These are phyloP conservation scores for Linnemannia hyalina DNA, from an alignment of 192 early-diverging fungal species.

Conservation along the genomic window DNA sequence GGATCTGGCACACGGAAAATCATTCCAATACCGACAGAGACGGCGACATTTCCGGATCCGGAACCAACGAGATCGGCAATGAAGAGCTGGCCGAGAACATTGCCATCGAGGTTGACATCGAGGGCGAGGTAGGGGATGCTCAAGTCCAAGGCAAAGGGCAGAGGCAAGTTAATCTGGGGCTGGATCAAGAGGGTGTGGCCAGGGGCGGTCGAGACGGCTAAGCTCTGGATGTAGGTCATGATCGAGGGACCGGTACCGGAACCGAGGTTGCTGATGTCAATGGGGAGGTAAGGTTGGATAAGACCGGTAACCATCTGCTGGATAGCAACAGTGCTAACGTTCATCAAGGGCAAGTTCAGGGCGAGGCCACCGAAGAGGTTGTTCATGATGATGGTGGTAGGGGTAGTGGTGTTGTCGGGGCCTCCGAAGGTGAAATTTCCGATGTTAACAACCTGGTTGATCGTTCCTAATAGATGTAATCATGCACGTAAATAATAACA, in stretches of 20 bases:
- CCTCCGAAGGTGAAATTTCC: slow-evolving; percentile 50
- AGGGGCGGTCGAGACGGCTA: slow-evolving; percentile 48
- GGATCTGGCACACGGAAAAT: slow-evolving; percentile 42
- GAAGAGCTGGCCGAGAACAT: slow-evolving; percentile 36
- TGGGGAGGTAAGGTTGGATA: slow-evolving; percentile 36
- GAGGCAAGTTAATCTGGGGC: slow-evolving; percentile 36
- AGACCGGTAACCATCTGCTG: slow-evolving; percentile 27
- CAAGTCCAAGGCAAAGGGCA: slow-evolving; percentile 46
- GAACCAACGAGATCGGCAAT: slow-evolving; percentile 36
- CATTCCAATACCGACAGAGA: slow-evolving; percentile 50
- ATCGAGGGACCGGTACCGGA: slow-evolving; percentile 18
- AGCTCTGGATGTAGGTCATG: slow-evolving; percentile 30
- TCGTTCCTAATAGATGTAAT: slow-evolving; percentile 11
- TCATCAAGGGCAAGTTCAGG: slow-evolving; percentile 44
- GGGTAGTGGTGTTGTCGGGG: slow-evolving; percentile 16
- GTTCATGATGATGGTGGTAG: slow-evolving; percentile 30
- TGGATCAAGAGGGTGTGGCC: slow-evolving; percentile 51
- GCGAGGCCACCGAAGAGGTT: slow-evolving; percentile 33
- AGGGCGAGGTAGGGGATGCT: slow-evolving; percentile 49
- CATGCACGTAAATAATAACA: not conserved
- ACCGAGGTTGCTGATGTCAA: slow-evolving; percentile 44
- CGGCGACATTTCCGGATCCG: slow-evolving; percentile 39
- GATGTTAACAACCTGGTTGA: slow-evolving; percentile 52
- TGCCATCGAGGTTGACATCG: slow-evolving; percentile 48
- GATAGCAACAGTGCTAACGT: slow-evolving; percentile 48